These are phyloP conservation scores for Plantago elongata DNA, from an alignment of 257 asterid genomes.

Conservation along the genomic window DNA sequence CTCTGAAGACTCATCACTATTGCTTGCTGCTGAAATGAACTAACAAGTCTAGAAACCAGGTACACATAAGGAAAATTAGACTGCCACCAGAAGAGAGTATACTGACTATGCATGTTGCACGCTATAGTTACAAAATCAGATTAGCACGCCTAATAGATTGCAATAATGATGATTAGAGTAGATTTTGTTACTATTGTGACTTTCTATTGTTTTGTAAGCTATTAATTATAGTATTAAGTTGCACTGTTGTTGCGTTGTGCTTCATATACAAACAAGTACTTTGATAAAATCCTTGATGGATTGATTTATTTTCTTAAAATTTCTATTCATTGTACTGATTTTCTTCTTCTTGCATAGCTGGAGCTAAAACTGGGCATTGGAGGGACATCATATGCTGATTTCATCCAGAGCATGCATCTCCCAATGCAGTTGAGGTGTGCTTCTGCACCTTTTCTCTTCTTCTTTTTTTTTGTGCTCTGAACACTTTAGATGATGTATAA, in stretches of 20 bases:
- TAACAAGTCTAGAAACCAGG: too few species aligned
- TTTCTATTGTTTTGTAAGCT: too few species aligned
- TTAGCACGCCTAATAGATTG: too few species aligned
- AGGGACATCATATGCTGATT: conserved; percentile 93
- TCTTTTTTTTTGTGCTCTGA: not conserved
- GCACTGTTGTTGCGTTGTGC: not conserved
- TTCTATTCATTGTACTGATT: conserved; percentile 18
- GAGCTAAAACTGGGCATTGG: conserved; percentile 91
- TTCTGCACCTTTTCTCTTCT: conserved; percentile 8
- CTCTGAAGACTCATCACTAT: too few species aligned
- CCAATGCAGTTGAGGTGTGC: conserved; percentile 91
- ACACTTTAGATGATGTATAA: not conserved
- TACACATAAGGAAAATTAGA: too few species aligned
- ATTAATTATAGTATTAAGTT: too few species aligned
- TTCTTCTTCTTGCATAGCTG: conserved; percentile 42
- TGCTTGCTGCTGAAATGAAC: too few species aligned
- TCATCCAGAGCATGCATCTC: conserved; percentile 72
- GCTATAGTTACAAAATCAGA: too few species aligned
- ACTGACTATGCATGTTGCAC: too few species aligned
- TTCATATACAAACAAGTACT: not conserved
- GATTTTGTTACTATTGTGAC: too few species aligned
- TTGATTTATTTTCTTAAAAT: not conserved
- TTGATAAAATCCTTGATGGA: not conserved
- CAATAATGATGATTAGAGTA: too few species aligned
- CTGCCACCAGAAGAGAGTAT: too few species aligned